Base-by-base conservation (phyloP, 2,329 filamentous ascomycete genomes). In the Leptographium radiaticola region DNA sequence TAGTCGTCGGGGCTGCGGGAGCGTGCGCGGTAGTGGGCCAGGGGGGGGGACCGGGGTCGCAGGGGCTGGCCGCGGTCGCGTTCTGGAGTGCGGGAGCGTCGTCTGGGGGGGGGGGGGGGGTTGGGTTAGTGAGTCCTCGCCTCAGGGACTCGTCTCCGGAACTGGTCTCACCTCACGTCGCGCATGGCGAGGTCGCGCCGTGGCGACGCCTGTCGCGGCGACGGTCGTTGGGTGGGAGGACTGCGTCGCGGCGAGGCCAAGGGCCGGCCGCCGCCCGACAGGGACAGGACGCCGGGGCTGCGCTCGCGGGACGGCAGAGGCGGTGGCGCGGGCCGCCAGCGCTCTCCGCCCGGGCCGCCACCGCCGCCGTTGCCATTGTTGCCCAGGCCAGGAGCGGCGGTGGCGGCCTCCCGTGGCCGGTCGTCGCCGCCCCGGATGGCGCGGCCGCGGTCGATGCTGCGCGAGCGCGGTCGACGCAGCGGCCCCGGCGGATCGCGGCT, bases 81-180 rank as follows among this genome's bases (percentile, higher is more conserved):
- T 56, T 78, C 75, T 1, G 77, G 77, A 38, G 77, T 80, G 49
- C 78, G 71, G 30, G 78, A 81, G 60, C 77, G 70, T 57, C 75
- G 71, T 64, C 75, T 77, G 58, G 58, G 31, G n/a, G 16, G 33
- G 44, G 44, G 46, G 8, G 39, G n/a, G n/a, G n/a, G n/a, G n/a
- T n/a, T n/a, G n/a, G n/a, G n/a, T n/a, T n/a, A n/a, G n/a, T n/a
- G n/a, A n/a, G n/a, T n/a, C n/a, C n/a, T n/a, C n/a, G n/a, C n/a
- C n/a, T n/a, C n/a, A n/a, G n/a, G n/a, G n/a, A n/a, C n/a, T n/a
- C n/a, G n/a, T n/a, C n/a, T n/a, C n/a, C n/a, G 30, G 33, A 36
- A 13, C 13, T 16, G 2, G 5, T 11, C 55, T 18, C 39, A 67
- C 62, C 62, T 59, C 25, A 59, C 58, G 55, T 69, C 69, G 57